Percentiles rank a stretch among this genome's conserved stretches.
These are phyloP conservation scores for Rhodotorula paludigena DNA, from an alignment of 768 basidiomycete species.

Conservation along the genomic window DNA sequence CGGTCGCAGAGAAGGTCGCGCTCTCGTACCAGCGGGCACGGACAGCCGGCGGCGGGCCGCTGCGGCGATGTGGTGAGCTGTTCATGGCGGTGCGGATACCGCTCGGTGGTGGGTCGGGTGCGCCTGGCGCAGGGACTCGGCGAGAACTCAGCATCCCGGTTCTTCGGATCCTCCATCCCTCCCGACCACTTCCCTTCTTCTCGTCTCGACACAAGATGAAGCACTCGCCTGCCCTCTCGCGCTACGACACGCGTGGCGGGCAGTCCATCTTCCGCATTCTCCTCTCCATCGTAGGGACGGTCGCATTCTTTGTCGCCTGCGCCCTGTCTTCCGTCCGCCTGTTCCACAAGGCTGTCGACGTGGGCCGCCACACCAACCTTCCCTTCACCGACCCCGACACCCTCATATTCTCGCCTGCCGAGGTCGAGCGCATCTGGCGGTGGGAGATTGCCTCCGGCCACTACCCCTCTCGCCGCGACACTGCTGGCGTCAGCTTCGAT, in stretches of 20 bases:
- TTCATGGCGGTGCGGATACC: constrained; percentile 22
- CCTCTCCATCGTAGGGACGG: constrained; percentile 10
- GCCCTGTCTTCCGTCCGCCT: background rate
- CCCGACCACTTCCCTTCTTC: constrained; percentile 6
- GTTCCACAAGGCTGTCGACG: background rate
- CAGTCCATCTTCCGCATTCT: background rate
- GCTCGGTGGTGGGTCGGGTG: background rate
- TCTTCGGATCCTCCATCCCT: constrained; percentile 25
- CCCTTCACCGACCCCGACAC: constrained; percentile 25
- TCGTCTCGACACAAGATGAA: background rate
- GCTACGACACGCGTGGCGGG: constrained; percentile 5
- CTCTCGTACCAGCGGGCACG: constrained; percentile 27
- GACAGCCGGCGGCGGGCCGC: background rate
- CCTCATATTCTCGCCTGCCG: constrained; percentile 14
- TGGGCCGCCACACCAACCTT: background rate
- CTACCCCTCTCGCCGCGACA: constrained; percentile 71
- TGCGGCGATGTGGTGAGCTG: background rate
- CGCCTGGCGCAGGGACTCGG: background rate
- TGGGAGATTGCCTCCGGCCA: constrained; percentile 94
- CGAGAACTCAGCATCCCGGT: constrained; percentile 26
- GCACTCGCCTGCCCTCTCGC: constrained; percentile 15
- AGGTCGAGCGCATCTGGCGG: constrained; percentile 80
- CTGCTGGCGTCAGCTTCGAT: constrained; percentile 54
- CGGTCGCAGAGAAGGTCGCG: constrained; percentile 32
- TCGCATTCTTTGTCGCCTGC: constrained; percentile 5